These are phyloP conservation scores for Diaporthe vaccinii DNA, from an alignment of 2,329 filamentous ascomycete species.

Conservation along the genomic window DNA sequence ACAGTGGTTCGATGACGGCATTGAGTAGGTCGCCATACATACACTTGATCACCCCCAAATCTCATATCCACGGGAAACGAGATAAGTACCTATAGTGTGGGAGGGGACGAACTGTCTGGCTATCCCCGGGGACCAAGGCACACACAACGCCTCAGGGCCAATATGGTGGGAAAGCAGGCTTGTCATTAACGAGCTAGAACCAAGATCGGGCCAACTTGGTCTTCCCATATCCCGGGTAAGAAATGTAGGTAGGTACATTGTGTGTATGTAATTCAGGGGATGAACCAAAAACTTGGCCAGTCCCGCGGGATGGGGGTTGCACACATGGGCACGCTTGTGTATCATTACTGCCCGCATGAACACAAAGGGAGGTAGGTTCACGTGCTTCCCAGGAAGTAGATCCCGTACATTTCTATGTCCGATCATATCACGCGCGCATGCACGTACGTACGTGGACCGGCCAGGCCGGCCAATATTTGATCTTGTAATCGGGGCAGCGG, in stretches of 20 bases:
- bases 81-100: no score
- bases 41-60: no score
- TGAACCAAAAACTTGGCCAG: neutral
- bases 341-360: slow-evolving; percentile 9
- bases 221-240: neutral
- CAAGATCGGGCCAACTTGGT: neutral
- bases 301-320: neutral
- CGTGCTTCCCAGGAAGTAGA: neutral
- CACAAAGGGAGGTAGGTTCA: neutral
- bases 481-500: neutral
- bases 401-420: neutral
- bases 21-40: no score
- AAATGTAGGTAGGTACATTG: neutral
- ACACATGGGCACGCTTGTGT: neutral
- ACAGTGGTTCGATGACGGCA: neutral
- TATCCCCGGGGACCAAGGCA: neutral
- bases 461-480: neutral
- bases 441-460: no score
- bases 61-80: neutral
- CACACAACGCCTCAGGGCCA: neutral
- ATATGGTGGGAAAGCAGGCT: neutral
- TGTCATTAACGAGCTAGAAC: neutral
- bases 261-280: neutral
- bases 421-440: neutral
- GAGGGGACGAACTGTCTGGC: neutral